Percentiles rank a stretch among this genome's conserved stretches.
These are phyloP conservation scores for Pseudozyma sp. DNA, from an alignment of 1,284 basidiomycete genomes.

Conservation along the genomic window DNA sequence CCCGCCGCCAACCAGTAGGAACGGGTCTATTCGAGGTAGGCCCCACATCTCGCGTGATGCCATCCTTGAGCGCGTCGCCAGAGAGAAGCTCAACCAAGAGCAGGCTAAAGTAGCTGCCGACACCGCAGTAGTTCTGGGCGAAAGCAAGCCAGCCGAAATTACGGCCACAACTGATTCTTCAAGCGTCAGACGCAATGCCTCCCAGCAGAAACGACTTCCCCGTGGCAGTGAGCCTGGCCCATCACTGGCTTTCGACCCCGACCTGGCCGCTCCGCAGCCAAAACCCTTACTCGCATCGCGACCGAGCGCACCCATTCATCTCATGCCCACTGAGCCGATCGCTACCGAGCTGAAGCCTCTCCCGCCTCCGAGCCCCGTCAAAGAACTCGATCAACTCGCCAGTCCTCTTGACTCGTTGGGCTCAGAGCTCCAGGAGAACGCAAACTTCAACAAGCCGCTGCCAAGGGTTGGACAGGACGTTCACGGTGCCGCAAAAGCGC, in stretches of 20 bases:
- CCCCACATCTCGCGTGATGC: constrained; percentile 67
- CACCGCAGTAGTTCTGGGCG: neutral
- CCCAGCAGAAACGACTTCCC: constrained; percentile 25
- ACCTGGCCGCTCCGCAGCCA: neutral
- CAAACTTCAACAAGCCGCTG: constrained; percentile 9
- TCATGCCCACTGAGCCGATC: constrained; percentile 5
- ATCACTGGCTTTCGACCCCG: neutral
- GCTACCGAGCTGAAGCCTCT: constrained; percentile 42
- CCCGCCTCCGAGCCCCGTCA: constrained; percentile 54
- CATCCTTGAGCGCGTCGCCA: constrained; percentile 62
- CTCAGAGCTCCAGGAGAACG: constrained; percentile 50
- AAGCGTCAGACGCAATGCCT: constrained; percentile 9
- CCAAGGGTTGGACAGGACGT: neutral
- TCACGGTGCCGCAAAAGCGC: neutral
- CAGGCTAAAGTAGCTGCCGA: constrained; percentile 19
- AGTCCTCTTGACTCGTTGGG: constrained; percentile 57
- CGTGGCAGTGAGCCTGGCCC: constrained; percentile 41
- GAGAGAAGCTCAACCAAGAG: constrained; percentile 45
- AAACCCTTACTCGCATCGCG: constrained; percentile 18
- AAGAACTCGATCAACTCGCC: constrained; percentile 30
- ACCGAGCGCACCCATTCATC: constrained; percentile 29
- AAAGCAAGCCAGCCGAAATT: neutral
- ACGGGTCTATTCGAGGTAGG: constrained; percentile 32
- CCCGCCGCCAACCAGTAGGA: constrained; percentile 16
- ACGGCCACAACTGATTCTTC: constrained; percentile 5